Base-by-base conservation (phyloP, 371 early-diverging fungal species). In the Mortierella sp. region DNA sequence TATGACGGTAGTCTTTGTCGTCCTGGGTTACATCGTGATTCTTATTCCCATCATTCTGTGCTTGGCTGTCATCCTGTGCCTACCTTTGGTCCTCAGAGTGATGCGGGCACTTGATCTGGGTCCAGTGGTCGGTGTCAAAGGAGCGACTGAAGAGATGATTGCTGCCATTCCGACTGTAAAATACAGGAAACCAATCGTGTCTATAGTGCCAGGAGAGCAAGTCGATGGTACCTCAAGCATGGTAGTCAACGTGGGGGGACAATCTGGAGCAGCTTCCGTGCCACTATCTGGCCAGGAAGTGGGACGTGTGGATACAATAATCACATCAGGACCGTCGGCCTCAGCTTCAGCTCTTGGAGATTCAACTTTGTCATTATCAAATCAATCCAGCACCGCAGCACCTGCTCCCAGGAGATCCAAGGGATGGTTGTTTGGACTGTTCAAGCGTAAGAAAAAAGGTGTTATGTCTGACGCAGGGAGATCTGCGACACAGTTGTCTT, bases 11-110 rank as follows among this genome's bases (percentile, higher is more conserved):
- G 73, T 80, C 27, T 73, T 87, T 64, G 86, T 93, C 62, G 61
- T 90, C 3, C 71, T 90, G 52, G 91, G 91, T 3, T 93, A 92
- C 56, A 54, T 90, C 34, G 85, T 89, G 39, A 80, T 93, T 41
- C 79, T 87, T 17, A 82, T 91, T 2, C 91, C 92, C 5, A 65
- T 89, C 28, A 53, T 91, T n/a, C 50, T 91, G 24, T 86, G 89
- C 51, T 63, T 87, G 12, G 84, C 91, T 4, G 85, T 88, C 4
- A 84, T 92, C 23, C 80, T 89, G 46, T 91, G 88, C 79, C 56
- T 91, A 34, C 86, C 90, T n/a, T 83, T 88, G 70, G 83, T 91
- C 12, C 86, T 90, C 83, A 79, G 88, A 28, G 56, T 88, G 44
- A 64, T 90, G 46, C 56, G 65, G 11, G 49, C 47, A 11, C 27